phyloP scores from a whole-genome alignment of 495 filamentous ascomycete species.

The Podospora pseudopauciseta region DNA sequence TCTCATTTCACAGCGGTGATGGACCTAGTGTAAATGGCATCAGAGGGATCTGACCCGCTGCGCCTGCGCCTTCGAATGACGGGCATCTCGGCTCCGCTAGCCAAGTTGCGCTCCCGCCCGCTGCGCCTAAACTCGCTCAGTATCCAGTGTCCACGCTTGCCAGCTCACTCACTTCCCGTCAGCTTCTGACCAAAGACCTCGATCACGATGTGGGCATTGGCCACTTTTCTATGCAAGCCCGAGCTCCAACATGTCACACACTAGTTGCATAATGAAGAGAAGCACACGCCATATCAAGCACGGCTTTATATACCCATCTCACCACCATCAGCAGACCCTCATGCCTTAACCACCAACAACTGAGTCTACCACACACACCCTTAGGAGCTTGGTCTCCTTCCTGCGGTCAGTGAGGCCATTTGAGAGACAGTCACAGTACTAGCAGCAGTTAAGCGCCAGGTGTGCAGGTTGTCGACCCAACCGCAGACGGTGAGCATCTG shows the following conservation, averaged over 20 bases:
- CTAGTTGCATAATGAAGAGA: not conserved
- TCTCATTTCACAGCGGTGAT: not conserved
- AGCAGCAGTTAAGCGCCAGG: conserved; percentile 1
- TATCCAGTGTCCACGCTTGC: not conserved
- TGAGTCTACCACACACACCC: not conserved
- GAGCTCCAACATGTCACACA: not conserved
- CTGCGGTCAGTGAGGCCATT: not conserved
- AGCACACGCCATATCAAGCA: not conserved
- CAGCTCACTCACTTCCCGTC: conserved; percentile 1
- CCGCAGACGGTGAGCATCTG: not conserved
- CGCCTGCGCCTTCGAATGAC: conserved; percentile 16
- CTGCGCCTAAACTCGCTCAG: not conserved
- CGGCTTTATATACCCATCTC: not conserved
- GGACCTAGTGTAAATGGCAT: conserved; percentile 1
- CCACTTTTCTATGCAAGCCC: not conserved
- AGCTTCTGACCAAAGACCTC: not conserved
- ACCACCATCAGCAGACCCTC: not conserved
- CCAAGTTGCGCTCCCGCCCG: conserved; percentile 1
- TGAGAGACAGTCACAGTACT: not conserved
- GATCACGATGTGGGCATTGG: no score
- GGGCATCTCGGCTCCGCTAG: conserved; percentile 15
- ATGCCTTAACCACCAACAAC: not conserved
- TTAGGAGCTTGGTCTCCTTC: not conserved
- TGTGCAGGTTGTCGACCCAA: not conserved
- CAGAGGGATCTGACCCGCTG: conserved; percentile 14